Evolutionary conservation across 2,329 filamentous ascomycete species (phyloP), one percentile per base, ranked within the genome.

Genomic region (Fusarium sp.): DNA sequence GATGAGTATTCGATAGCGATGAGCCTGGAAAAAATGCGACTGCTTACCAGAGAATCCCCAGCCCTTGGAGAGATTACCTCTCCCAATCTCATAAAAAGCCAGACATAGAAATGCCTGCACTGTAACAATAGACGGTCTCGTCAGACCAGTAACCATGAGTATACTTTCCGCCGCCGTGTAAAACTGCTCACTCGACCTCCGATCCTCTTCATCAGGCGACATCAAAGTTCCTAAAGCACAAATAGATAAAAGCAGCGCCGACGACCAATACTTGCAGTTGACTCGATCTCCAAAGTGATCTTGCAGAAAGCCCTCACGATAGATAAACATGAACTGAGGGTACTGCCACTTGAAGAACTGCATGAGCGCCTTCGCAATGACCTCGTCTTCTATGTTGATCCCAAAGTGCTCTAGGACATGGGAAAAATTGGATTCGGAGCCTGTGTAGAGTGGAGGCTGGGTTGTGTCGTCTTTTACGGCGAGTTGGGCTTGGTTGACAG

Each of bases 251-350:
- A 81, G 39, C 2, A 81, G 33, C 0, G 77, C 66, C 2, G 68
- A 66, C 1, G 79, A 81, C 79, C 79, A 81, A n/a, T 80, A 80
- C 50, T 77, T 81, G 24, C 77, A 72, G 9, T 52, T 43, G 1
- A 60, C 39, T 0, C 68, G 59, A 20, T 72, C 60, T 7, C 72
- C 67, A 27, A 77, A 76, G 27, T 81, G 75, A n/a, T 79, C 78
- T 10, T 61, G 56, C 2, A 81, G 62, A n/a, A 81, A 80, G 0
- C 76, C 78, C 24, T 80, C 79, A 0, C 79, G 76, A 31, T 81
- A 81, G 3, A 81, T 76, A 50, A 81, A 81, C 76, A 80, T 80
- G 69, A 80, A 80, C n/a, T 81, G 74, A 6, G 79, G 77, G 31
- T 80, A 81, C 56, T 81, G 79, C 72, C 74, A 79, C n/a, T 67